phyloP scores from a whole-genome alignment of 345 rosid genomes.

The Citrus reticulata region DNA sequence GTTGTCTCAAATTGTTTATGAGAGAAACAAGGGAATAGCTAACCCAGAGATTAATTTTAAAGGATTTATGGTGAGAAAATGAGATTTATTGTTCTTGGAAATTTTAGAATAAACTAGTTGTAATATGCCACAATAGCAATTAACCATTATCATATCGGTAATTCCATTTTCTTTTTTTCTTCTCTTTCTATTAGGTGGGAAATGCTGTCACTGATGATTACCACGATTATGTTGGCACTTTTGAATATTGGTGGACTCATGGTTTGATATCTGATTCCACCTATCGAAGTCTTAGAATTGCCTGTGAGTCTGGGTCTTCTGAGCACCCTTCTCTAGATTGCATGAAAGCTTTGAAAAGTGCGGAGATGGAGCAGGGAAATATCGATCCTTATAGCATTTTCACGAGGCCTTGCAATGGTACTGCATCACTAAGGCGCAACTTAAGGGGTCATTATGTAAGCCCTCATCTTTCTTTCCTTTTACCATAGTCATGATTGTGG shows the following conservation, averaged over 20 bases:
- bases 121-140: background rate
- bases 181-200: constrained; percentile 53
- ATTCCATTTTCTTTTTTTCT: background rate
- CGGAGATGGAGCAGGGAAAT: constrained; percentile 65
- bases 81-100: background rate
- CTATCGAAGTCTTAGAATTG: constrained; percentile 45
- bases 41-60: constrained; percentile 78
- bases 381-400: constrained; percentile 89
- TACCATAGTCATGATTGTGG: background rate
- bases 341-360: constrained; percentile 47
- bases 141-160: background rate
- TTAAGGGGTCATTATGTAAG: constrained; percentile 77
- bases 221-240: constrained; percentile 76
- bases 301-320: constrained; percentile 58
- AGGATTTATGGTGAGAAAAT: constrained; percentile 77
- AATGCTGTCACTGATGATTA: constrained; percentile 95
- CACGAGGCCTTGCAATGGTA: constrained; percentile 65
- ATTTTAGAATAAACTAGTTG: background rate
- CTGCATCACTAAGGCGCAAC: constrained; percentile 49
- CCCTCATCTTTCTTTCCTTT: background rate
- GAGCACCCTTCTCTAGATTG: constrained; percentile 72
- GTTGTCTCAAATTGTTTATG: constrained; percentile 70
- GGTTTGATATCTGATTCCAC: constrained; percentile 92
- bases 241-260: constrained; percentile 97
- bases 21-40: constrained; percentile 57